Evolutionary conservation across 148 eudicot genomes (phyloP).

Genomic region (Nepenthes gracilis): DNA sequence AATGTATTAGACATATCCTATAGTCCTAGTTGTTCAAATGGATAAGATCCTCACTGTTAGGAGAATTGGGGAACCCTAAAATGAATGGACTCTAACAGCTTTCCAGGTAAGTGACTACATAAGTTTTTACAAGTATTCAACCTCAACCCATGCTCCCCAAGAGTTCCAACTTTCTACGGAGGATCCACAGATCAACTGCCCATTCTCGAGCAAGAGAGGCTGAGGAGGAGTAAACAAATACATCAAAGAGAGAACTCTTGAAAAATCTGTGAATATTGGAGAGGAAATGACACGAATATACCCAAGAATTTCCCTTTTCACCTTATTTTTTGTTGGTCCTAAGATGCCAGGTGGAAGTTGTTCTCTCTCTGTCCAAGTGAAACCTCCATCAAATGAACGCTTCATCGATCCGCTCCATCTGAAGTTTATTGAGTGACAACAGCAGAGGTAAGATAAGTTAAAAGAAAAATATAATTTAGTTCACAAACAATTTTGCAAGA

Average conservation of each 20-base stretch:
- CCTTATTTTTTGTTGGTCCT: slow-evolving; percentile 95
- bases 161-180: slow-evolving; percentile 99
- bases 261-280: not conserved
- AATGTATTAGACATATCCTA: no score
- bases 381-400: slow-evolving; percentile 75
- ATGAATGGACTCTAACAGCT: no score
- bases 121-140: slow-evolving; percentile 7
- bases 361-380: slow-evolving; percentile 73
- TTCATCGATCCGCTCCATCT: slow-evolving; percentile 98
- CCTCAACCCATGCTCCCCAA: slow-evolving; percentile 99
- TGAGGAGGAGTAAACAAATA: slow-evolving; percentile 12
- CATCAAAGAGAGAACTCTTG: not conserved
- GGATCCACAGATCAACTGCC: slow-evolving; percentile 81
- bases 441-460: not conserved
- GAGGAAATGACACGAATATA: not conserved
- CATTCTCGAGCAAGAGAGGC: slow-evolving; percentile 77
- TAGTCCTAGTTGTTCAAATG: no score
- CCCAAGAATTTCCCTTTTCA: slow-evolving; percentile 3
- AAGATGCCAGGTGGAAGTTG: slow-evolving; percentile 92
- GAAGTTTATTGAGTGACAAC: slow-evolving; percentile 5
- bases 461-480: not conserved
- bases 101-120: not conserved
- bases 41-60: no score
- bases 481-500: not conserved
- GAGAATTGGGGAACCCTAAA: no score